A percentile compares a stretch with the other conserved stretches of the same genome.
Evolutionary conservation across 345 rosid species (phyloP).

Genomic region (Zanthoxylum bungeanum): DNA sequence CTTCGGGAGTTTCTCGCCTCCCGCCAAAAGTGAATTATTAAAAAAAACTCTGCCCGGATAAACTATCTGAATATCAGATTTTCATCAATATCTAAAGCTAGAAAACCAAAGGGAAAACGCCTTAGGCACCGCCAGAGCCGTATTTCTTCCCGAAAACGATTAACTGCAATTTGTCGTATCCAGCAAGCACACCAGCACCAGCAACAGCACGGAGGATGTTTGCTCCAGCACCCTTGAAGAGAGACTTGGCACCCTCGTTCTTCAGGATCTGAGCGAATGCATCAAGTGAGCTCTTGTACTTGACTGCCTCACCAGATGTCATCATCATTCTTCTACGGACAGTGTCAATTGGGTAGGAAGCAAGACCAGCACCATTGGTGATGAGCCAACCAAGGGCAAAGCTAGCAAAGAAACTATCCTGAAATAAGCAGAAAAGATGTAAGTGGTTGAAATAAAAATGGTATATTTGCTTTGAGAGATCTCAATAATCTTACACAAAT

Average conservation of each 20-base stretch:
- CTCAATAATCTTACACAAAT: not conserved
- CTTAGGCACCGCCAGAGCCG: slow-evolving; percentile 71
- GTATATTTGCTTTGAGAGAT: no score
- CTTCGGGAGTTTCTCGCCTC: slow-evolving; percentile 21
- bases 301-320: slow-evolving; percentile 94
- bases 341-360: slow-evolving; percentile 84
- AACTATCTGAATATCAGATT: slow-evolving; percentile 32
- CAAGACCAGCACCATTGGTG: slow-evolving; percentile 87
- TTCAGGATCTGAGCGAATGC: slow-evolving; percentile 74
- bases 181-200: slow-evolving; percentile 92
- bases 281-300: slow-evolving; percentile 72
- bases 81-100: slow-evolving; percentile 60
- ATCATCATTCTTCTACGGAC: slow-evolving; percentile 98
- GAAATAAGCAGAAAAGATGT: slow-evolving; percentile 22
- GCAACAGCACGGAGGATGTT: slow-evolving; percentile 90
- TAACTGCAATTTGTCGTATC: slow-evolving; percentile 84
- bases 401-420: slow-evolving; percentile 91
- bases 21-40: slow-evolving; percentile 39
- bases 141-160: slow-evolving; percentile 80
- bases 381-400: slow-evolving; percentile 87
- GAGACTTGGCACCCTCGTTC: slow-evolving; percentile 79
- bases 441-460: no score
- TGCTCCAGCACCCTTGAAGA: slow-evolving; percentile 93
- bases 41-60: slow-evolving; percentile 29
- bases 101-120: not conserved